These are phyloP conservation scores for Blastobotrys proliferans DNA, from an alignment of 1,139 yeast genomes.

Conservation along the genomic window DNA sequence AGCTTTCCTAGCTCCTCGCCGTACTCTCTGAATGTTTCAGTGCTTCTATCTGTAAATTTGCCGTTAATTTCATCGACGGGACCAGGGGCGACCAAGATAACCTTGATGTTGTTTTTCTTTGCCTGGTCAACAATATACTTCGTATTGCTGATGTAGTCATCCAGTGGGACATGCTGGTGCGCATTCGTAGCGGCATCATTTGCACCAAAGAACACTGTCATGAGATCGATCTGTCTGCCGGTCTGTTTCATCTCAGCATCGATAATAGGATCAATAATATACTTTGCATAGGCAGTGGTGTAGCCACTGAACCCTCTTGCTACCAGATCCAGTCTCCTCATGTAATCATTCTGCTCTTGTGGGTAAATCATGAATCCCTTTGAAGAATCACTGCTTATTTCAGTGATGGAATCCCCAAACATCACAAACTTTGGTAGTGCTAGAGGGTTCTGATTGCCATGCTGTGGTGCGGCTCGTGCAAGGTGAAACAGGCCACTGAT, in stretches of 20 bases:
- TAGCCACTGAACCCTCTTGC: constrained; percentile 61
- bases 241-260: constrained; percentile 15
- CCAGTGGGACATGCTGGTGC: constrained; percentile 51
- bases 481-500: too few species aligned
- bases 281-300: constrained; percentile 45
- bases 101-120: constrained; percentile 40
- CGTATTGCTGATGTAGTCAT: constrained; percentile 47
- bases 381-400: constrained; percentile 38
- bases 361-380: constrained; percentile 45
- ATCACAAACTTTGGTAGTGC: constrained; percentile 42
- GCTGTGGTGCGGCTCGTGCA: too few species aligned
- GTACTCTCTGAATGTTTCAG: constrained; percentile 35
- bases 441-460: too few species aligned
- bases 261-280: constrained; percentile 21
- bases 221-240: constrained; percentile 17
- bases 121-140: constrained; percentile 40
- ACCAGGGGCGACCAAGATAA: constrained; percentile 62
- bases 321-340: constrained; percentile 50
- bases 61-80: constrained; percentile 49
- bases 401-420: constrained; percentile 66
- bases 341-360: constrained; percentile 43
- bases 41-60: neutral
- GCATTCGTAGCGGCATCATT: constrained; percentile 55
- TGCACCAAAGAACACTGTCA: constrained; percentile 62
- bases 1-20: constrained; percentile 47